Conservation (phyloP, 306 rosid genomes). For the Cucumis hystrix region DNA sequence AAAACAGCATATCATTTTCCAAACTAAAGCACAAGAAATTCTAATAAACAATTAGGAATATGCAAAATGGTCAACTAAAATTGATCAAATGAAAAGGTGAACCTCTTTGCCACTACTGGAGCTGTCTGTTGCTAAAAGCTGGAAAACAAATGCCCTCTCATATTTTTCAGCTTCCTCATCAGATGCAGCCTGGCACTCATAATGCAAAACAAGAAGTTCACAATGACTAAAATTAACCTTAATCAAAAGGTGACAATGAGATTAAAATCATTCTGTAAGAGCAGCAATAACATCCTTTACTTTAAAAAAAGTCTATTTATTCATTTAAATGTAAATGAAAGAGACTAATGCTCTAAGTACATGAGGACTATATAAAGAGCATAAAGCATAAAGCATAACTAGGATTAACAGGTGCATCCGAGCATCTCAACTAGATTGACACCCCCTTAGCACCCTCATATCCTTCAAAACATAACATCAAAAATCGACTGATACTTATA, state of each 20-base stretch:
- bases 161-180: constrained; percentile 51
- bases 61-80: neutral
- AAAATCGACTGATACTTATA: no score
- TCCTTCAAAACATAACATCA: no score
- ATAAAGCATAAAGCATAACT: no score
- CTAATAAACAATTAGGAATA: neutral
- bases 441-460: no score
- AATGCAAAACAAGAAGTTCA: neutral
- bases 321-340: no score
- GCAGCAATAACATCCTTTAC: neutral
- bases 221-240: neutral
- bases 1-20: neutral
- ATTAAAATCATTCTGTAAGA: neutral
- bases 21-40: constrained; percentile 1
- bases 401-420: no score
- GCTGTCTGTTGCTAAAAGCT: constrained; percentile 46
- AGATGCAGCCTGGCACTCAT: constrained; percentile 52
- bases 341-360: no score
- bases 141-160: constrained; percentile 84
- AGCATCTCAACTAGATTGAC: no score
- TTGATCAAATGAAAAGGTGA: constrained; percentile 2
- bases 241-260: neutral
- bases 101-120: constrained; percentile 67
- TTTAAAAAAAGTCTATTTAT: no score
- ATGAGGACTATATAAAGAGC: no score